These are phyloP conservation scores for Elaeagnus macrophylla DNA, from an alignment of 306 rosid species.

Conservation along the genomic window DNA sequence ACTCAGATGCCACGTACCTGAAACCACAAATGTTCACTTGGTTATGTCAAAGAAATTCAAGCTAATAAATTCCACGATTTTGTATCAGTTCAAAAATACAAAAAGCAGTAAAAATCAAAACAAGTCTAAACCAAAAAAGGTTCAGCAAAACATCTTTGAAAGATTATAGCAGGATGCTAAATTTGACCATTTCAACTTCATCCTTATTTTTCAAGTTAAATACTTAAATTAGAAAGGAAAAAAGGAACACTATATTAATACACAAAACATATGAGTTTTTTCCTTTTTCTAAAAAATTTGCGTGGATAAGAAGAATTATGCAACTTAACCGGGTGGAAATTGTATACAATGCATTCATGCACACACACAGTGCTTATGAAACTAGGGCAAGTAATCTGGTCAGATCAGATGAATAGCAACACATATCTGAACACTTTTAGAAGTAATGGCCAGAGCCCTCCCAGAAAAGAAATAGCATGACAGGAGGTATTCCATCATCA, in stretches of 20 bases:
- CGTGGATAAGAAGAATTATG: no score
- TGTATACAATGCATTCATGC: no score
- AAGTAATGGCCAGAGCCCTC: no score
- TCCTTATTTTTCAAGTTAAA: not conserved
- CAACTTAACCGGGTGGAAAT: no score
- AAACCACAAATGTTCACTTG: constrained; percentile 10
- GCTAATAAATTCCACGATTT: constrained; percentile 3
- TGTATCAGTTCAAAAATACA: not conserved
- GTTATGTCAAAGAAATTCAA: constrained; percentile 16
- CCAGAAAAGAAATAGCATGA: no score
- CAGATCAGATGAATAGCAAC: no score
- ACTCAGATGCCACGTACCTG: constrained; percentile 71
- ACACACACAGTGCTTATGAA: no score
- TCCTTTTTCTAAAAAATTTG: no score
- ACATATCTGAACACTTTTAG: no score
- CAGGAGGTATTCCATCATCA: no score
- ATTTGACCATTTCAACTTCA: not conserved
- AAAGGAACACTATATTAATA: not conserved
- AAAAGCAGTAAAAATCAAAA: not conserved
- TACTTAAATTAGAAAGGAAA: not conserved
- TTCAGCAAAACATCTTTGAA: not conserved
- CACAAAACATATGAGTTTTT: no score
- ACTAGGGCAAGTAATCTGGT: no score
- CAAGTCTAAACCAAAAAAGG: not conserved
- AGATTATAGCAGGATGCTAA: not conserved